Base-by-base conservation (phyloP, 805 yeast genomes). In the Lachancea nothofagi region DNA sequence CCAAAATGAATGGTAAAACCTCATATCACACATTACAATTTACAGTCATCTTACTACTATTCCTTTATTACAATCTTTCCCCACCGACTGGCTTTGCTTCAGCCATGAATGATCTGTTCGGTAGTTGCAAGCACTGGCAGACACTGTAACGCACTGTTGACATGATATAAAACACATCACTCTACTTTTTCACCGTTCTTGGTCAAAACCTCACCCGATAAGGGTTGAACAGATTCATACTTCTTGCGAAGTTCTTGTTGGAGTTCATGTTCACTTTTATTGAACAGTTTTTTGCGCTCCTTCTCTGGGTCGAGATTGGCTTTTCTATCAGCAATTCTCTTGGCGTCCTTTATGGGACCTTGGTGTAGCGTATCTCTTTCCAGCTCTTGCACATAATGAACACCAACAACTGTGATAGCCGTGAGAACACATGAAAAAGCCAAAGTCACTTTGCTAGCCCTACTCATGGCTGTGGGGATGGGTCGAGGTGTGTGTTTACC, bases 301-400 rank as follows among this genome's bases (percentile, higher is more conserved):
- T 69, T 71, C 5, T 54, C 46, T 5, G 49, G 51, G 20, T 48
- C 52, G 7, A 26, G n/a, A 48, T 53, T 43, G 33, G 60, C 49
- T 53, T 67, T 55, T 53, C 74, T 73, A 32, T 67, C 71, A 33
- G 70, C 70, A 44, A 81, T 59, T 42, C 94, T 66, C 44, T 69
- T 75, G 2, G 88, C 87, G 57, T 86, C 96, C 52, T 83, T 83
- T 51, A 83, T 76, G 4, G 95, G 95, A 1, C 96, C 96, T 51
- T 76, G 84, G 53, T 82, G 80, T 33, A 85, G 66, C 2, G 82
- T 80, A 14, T 75, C 79, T 53, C 86, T 71, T 57, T 86, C 95
- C 45, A 72, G 62, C 27, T 73, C 73, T 50, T 87, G 94, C 31
- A 81, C 71, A 42, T 70, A 71, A 61, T 81, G 84, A 31, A 86